Base-by-base conservation (phyloP, 202 grass and related monocot species). In the Cymbopogon flexuosus region DNA sequence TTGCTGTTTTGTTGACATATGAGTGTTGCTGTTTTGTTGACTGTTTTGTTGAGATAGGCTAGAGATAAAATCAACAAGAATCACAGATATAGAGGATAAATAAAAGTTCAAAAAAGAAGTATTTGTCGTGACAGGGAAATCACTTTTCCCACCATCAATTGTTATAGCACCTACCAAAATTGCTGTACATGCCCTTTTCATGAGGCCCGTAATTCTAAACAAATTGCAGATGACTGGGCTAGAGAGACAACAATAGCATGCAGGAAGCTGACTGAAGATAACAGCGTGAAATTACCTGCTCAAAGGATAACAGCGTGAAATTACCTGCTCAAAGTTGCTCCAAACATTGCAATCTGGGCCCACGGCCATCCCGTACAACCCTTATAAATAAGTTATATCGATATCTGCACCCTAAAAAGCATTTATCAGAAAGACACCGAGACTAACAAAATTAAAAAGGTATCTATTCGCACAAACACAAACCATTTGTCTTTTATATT, bases 281-380 rank as follows among this genome's bases (percentile, higher is more conserved):
- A 31, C 0, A 14, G 40, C 5, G 52, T 1, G n/a, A n/a, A n/a
- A n/a, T n/a, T n/a, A n/a, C n/a, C n/a, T n/a, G n/a, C n/a, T n/a
- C n/a, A n/a, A n/a, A n/a, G n/a, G 31, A 29, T 24, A 73, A 31
- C 0, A 14, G 40, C 6, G 52, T 1, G 11, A 9, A 83, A 79
- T 62, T 82, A 95, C 92, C 95, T 98, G 95, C 43, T 94, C 84
- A 78, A 98, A 98, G 88, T 98, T 98, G 85, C 90, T 94, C 95
- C 95, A 95, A 73, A 98, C 75, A 87, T 98, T 94, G 66, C 95
- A 97, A 91, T 98, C 68, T 1, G 95, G 95, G 40, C 95, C 95
- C 95, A 43, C 90, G 92, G 22, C 96, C 96, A 86, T 98, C 95
- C 46, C 88, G 90, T 15, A 98, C 95, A 52, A 95, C 92, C 84